Conservation (phyloP, 176 grass and related monocot genomes). For the Oryza rufipogon region DNA sequence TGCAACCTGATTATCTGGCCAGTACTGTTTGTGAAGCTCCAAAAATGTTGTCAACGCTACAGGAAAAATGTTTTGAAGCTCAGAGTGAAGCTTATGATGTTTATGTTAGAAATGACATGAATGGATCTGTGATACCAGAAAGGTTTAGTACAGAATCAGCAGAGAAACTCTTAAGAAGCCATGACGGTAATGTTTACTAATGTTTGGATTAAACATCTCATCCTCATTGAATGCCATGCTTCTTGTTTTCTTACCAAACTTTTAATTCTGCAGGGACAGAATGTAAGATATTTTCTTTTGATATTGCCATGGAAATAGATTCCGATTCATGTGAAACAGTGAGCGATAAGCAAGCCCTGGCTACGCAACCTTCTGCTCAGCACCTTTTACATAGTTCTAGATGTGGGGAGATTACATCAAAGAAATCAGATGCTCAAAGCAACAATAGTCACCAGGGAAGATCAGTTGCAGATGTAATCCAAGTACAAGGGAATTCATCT, state of each 20-base stretch:
- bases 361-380: neutral
- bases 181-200: slow-evolving; percentile 21
- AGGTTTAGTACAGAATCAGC: neutral
- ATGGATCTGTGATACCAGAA: slow-evolving; percentile 1
- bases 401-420: neutral
- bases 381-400: slow-evolving; percentile 17
- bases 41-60: neutral
- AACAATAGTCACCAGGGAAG: neutral
- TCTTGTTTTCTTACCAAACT: slow-evolving; percentile 10
- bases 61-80: neutral
- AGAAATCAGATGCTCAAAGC: slow-evolving; percentile 15
- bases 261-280: slow-evolving; percentile 1
- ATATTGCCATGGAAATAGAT: slow-evolving; percentile 21
- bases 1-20: neutral
- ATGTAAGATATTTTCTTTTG: neutral
- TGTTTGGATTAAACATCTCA: neutral
- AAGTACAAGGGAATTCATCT: neutral
- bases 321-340: neutral
- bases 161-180: slow-evolving; percentile 3
- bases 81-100: neutral
- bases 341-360: slow-evolving; percentile 11
- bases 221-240: neutral
- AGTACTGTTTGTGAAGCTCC: neutral
- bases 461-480: slow-evolving; percentile 9
- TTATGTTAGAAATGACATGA: neutral